Evolutionary conservation across 164 flowering plant species (phyloP), one percentile per base, ranked within the genome.

Genomic region (Nelumbo lutea): DNA sequence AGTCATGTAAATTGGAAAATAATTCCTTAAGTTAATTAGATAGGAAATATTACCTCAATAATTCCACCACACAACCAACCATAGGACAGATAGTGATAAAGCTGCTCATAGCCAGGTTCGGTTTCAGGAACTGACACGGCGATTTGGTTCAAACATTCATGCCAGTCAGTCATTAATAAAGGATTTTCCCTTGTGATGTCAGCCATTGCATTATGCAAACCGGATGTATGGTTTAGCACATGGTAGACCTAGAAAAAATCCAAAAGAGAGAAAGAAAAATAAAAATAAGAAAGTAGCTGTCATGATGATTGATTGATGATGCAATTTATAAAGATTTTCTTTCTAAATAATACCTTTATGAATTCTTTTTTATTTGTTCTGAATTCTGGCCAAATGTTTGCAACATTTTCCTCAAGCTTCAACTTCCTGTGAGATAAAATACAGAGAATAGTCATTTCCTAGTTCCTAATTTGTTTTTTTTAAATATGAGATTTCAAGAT

Each of bases 21-120:
- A 46, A 65, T 38, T 9, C 7, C 40, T 9, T 10, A 39, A 2
- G 7, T n/a, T 15, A 8, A 6, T 6, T 52, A 52, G 59, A 44
- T 13, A 57, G 9, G n/a, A 50, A n/a, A 47, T 38, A 13, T 41
- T 84, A 92, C 98, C 98, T 95, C 98, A 66, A 92, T 80, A 75
- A 95, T 88, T 70, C 96, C 97, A 71, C 98, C 98, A 81, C 97
- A 91, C 3, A 95, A 76, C 96, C 96, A 95, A 64, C 98, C 98
- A 72, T 83, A 95, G 69, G 98, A 87, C 43, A 95, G 70, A 77
- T 88, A 86, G 78, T 95, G 98, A 78, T 95, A 95, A 51, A 86
- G 64, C 79, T 95, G 98, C 78, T 83, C 76, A 42, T 67, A 67
- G n/a, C 98, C 98, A 68, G 97, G 96, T 80, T 88, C 88, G 67